Conservation (phyloP, 164 flowering plant genomes). For the Piper longum region DNA sequence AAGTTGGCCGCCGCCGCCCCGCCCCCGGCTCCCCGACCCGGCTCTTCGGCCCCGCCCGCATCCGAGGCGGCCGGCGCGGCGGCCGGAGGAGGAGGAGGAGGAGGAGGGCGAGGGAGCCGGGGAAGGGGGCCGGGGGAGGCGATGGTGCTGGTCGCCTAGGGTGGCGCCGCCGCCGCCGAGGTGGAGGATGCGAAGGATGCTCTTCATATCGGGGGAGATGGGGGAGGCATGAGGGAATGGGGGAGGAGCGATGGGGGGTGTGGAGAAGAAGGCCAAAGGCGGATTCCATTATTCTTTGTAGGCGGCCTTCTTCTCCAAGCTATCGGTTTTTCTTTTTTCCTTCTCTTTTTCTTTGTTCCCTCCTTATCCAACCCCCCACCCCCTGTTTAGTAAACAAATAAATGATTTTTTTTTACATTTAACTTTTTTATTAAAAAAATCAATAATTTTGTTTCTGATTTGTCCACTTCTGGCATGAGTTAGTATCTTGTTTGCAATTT, state of each 20-base stretch:
- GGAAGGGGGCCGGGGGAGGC: conserved; percentile 18
- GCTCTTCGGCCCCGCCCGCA: conserved; percentile 1
- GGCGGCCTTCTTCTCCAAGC: neutral
- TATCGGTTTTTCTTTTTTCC: neutral
- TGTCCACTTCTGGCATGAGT: too few species aligned
- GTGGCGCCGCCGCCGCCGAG: conserved; percentile 23
- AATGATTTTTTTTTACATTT: too few species aligned
- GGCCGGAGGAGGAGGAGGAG: conserved; percentile 4
- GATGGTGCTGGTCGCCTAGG: conserved; percentile 9
- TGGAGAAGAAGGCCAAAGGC: neutral
- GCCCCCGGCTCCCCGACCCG: neutral
- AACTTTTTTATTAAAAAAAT: too few species aligned
- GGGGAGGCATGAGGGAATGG: neutral
- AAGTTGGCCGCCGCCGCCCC: conserved; percentile 20
- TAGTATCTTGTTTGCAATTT: too few species aligned
- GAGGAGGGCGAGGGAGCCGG: conserved; percentile 11
- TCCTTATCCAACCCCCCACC: too few species aligned
- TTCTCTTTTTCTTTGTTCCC: neutral
- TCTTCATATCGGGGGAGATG: conserved; percentile 46
- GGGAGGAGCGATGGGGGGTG: neutral
- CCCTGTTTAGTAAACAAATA: too few species aligned
- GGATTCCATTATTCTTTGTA: conserved; percentile 3
- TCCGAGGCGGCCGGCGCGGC: neutral
- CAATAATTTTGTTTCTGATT: too few species aligned
- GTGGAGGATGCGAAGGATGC: conserved; percentile 71